Evolutionary conservation across 441 rosid genomes (phyloP).

Genomic region (Capsella rubella): DNA sequence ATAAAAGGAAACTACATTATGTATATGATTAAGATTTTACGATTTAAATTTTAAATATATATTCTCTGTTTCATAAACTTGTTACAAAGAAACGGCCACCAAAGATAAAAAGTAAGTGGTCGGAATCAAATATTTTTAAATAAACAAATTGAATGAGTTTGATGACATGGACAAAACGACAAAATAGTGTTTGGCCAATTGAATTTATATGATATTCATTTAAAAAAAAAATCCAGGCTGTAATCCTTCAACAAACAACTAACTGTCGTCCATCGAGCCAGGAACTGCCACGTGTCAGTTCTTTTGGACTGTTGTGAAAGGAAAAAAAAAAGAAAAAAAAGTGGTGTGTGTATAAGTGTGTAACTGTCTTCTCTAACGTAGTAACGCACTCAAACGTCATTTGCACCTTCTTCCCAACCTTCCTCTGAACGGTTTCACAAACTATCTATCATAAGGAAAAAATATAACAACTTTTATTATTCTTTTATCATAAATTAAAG

Average conservation of each 20-base stretch:
- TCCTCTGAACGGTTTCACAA: conserved; percentile 41
- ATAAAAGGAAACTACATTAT: conserved; percentile 15
- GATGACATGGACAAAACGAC: conserved; percentile 63
- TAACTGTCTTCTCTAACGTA: conserved; percentile 41
- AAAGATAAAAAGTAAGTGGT: conserved; percentile 30
- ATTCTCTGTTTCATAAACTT: conserved; percentile 42
- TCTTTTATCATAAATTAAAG: background rate
- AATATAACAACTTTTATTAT: no score
- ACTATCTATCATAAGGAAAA: background rate
- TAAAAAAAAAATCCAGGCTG: conserved; percentile 59
- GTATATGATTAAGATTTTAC: conserved; percentile 2
- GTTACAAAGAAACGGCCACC: conserved; percentile 45
- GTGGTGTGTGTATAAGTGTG: background rate
- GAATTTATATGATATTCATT: background rate
- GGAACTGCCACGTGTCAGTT: conserved; percentile 42
- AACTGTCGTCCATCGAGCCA: conserved; percentile 40
- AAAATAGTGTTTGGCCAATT: conserved; percentile 64
- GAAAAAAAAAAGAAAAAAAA: no score
- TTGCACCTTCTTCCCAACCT: conserved; percentile 49
- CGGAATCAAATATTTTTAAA: background rate
- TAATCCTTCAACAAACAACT: conserved; percentile 53
- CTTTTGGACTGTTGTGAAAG: background rate
- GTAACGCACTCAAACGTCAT: conserved; percentile 41
- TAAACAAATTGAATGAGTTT: background rate
- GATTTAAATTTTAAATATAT: conserved; percentile 5